Base-by-base conservation (phyloP, 805 yeast species). In the Nakazawaea laoshanensis region DNA sequence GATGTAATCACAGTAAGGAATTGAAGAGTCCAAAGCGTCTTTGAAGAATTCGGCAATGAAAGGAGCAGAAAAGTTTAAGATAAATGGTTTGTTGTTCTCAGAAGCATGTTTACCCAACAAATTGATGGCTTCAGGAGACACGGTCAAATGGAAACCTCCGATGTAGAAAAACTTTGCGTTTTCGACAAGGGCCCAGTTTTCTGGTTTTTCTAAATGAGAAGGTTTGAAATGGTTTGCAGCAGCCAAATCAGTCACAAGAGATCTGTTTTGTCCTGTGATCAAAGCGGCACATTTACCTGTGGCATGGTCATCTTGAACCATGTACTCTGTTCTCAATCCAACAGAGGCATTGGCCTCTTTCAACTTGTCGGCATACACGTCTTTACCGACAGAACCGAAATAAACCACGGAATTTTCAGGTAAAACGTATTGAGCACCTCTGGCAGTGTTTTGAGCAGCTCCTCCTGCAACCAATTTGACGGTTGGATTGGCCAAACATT, bases 131-230 rank as follows among this genome's bases (percentile, higher is more conserved):
- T 80, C 94, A 44, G 95, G 96, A 45, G 95, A 84, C 37, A 92
- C 99, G 37, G 99, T 92, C 63, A 92, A 72, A 62, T 92, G 99
- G 85, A 78, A 92, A n/a, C 99, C 99, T 51, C 97, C 98, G 53
- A 92, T 82, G 73, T 92, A 92, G 70, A 65, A 92, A 50, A 67
- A 70, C 57, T 77, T 67, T 40, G 89, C 97, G 32, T 64, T 67
- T 61, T 85, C 87, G 41, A 92, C 95, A 39, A 67, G 62, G 43
- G 63, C 64, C 96, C 96, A 88, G 71, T 88, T 85, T 61, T 81
- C 94, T 44, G 94, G 84, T 53, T 73, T 73, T 53, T 84, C 77
- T 54, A 92, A 72, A 61, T 92, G 97, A 38, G 74, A 74, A 32
- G 89, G 79, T 53, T 81, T 82, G 78, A 87, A 92, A 61, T 86